These are phyloP conservation scores for Spinellus fusiger DNA, from an alignment of 192 early-diverging fungal species.

Conservation along the genomic window DNA sequence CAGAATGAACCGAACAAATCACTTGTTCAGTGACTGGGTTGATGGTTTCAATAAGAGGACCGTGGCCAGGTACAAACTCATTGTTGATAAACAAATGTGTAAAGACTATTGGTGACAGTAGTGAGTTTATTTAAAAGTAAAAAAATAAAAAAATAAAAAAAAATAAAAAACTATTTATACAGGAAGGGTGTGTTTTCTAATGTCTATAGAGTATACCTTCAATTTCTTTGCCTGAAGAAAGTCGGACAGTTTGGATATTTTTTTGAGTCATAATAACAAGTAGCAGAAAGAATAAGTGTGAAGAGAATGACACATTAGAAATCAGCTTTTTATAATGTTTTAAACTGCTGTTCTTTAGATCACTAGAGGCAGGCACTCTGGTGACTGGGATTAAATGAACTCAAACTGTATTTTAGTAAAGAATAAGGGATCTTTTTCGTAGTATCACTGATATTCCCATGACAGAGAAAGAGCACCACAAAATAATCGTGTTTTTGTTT, in stretches of 20 bases:
- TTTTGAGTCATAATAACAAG: slow-evolving; percentile 15
- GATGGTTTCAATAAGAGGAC: slow-evolving; percentile 31
- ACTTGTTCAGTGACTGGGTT: slow-evolving; percentile 33
- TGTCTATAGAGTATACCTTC: slow-evolving; percentile 13
- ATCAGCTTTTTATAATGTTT: slow-evolving; percentile 1
- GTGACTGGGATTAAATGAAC: too few relatives aligned
- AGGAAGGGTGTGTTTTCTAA: not conserved
- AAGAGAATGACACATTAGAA: too few relatives aligned
- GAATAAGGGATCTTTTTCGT: not conserved
- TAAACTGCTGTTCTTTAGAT: not conserved
- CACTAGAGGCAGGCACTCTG: too few relatives aligned
- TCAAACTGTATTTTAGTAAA: not conserved
- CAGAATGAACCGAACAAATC: slow-evolving; percentile 32
- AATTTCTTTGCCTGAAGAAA: slow-evolving; percentile 24
- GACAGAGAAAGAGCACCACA: not conserved
- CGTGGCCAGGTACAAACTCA: slow-evolving; percentile 34
- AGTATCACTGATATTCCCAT: not conserved
- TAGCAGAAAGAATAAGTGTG: not conserved
- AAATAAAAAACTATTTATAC: not conserved
- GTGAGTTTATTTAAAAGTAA: not conserved
- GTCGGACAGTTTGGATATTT: slow-evolving; percentile 29
- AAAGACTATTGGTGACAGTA: slow-evolving; percentile 18
- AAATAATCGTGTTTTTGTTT: too few relatives aligned
- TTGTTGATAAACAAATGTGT: slow-evolving; percentile 39
- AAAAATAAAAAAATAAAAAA: not conserved